Evolutionary conservation across 2,329 filamentous ascomycete genomes (phyloP).

Genomic region (Cladosporium sp.): DNA sequence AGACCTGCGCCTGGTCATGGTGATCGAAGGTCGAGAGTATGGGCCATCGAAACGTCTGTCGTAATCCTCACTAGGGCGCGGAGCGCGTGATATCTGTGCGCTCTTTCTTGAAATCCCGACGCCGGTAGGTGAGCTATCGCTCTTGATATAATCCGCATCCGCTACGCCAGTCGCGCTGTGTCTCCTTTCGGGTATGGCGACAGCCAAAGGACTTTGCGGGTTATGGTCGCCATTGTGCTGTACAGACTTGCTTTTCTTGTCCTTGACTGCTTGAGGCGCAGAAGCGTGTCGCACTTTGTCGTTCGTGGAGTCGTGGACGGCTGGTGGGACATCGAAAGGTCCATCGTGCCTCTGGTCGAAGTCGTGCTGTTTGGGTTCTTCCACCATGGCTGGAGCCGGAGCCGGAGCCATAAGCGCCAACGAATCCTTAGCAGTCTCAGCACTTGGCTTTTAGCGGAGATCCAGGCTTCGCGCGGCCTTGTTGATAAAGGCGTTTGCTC

Average conservation of each 20-base stretch:
- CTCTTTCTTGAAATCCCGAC: conserved; percentile 14
- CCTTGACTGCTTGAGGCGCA: background rate
- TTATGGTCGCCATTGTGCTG: background rate
- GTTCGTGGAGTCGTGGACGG: conserved; percentile 23
- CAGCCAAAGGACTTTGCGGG: background rate
- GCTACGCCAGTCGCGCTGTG: background rate
- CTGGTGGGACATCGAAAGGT: conserved; percentile 19
- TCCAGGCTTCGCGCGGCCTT: background rate
- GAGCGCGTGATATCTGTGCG: conserved; percentile 18
- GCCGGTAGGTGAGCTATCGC: background rate
- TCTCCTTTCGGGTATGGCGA: conserved; percentile 2
- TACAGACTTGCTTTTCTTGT: conserved; percentile 1
- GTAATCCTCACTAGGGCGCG: conserved; percentile 26
- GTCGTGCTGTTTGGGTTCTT: conserved; percentile 26
- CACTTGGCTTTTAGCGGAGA: conserved; percentile 1
- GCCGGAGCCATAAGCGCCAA: background rate
- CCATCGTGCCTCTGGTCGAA: conserved; percentile 33
- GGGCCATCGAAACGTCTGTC: conserved; percentile 30
- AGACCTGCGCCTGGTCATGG: conserved; percentile 27
- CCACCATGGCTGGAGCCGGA: background rate
- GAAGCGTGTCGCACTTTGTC: conserved; percentile 37
- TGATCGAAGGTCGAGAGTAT: conserved; percentile 29
- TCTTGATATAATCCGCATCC: background rate
- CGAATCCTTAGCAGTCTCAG: conserved; percentile 1
- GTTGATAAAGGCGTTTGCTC: background rate